phyloP scores from a whole-genome alignment of 2,329 filamentous ascomycete species.

The Neofusicoccum laricinum region DNA sequence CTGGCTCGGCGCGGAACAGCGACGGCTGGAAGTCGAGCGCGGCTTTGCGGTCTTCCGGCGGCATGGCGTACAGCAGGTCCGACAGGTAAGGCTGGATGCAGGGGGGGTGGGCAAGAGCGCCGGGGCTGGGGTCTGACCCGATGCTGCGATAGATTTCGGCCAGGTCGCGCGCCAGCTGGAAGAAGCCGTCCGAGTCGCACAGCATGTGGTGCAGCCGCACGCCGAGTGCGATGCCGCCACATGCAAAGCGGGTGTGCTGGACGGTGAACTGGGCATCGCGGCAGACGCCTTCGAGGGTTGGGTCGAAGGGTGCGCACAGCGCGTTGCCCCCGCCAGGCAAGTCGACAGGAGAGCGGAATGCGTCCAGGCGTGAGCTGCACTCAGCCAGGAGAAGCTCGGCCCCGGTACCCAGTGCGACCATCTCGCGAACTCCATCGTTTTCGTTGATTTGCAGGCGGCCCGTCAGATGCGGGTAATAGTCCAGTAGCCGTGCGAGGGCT shows the following conservation, averaged over 20 bases:
- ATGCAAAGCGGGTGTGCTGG: slow-evolving; percentile 7
- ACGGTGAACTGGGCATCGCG: background rate
- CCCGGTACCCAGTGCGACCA: background rate
- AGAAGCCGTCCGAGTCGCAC: background rate
- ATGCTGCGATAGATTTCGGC: background rate
- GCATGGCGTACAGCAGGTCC: background rate
- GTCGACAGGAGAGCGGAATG: background rate
- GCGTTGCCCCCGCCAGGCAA: background rate
- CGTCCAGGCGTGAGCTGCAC: background rate
- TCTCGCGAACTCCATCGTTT: background rate
- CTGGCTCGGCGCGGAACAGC: background rate
- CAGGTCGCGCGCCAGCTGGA: background rate
- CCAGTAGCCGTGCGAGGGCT: background rate
- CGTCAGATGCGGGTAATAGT: background rate
- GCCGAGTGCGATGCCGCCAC: background rate
- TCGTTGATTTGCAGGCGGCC: background rate
- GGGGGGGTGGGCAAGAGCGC: background rate
- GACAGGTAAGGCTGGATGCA: background rate
- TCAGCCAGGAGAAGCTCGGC: background rate
- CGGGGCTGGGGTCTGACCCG: background rate
- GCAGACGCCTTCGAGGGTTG: background rate
- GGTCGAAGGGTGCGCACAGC: background rate
- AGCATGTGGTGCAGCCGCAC: background rate
- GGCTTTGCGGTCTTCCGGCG: background rate
- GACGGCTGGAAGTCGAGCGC: background rate